These are phyloP conservation scores for Trichosanthes truncata DNA, from an alignment of 306 rosid species.

Conservation along the genomic window DNA sequence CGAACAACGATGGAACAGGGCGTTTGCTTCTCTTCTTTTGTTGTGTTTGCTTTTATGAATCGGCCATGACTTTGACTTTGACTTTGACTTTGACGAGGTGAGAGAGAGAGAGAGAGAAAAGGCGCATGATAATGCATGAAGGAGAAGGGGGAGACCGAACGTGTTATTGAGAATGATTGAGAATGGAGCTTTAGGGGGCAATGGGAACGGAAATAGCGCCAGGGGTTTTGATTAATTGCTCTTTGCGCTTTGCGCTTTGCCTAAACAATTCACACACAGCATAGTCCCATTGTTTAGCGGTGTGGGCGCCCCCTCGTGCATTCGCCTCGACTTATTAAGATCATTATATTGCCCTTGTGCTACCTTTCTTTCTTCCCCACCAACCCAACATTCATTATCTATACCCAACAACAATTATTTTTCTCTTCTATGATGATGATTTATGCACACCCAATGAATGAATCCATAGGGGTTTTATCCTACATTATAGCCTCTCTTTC, in stretches of 20 bases:
- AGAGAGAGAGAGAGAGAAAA: neutral
- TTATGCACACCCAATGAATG: neutral
- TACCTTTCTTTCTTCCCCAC: neutral
- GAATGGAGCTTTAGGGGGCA: neutral
- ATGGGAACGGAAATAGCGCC: neutral
- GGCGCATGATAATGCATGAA: neutral
- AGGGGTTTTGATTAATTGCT: too few species aligned
- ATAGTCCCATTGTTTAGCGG: too few species aligned
- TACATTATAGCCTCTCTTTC: neutral
- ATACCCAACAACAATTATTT: neutral
- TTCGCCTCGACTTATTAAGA: neutral
- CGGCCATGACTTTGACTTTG: neutral
- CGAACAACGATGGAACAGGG: neutral
- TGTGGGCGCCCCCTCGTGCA: neutral
- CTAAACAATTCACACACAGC: too few species aligned
- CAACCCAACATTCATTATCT: conserved; percentile 1
- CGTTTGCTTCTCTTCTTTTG: neutral
- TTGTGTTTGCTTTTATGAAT: neutral
- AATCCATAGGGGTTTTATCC: neutral
- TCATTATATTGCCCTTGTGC: neutral
- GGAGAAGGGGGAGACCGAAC: neutral
- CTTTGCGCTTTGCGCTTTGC: too few species aligned
- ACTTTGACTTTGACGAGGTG: neutral
- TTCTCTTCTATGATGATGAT: neutral
- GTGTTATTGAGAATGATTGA: conserved; percentile 2